These are phyloP conservation scores for Metschnikowia dekortorum DNA, from an alignment of 805 yeast species.

Conservation along the genomic window DNA sequence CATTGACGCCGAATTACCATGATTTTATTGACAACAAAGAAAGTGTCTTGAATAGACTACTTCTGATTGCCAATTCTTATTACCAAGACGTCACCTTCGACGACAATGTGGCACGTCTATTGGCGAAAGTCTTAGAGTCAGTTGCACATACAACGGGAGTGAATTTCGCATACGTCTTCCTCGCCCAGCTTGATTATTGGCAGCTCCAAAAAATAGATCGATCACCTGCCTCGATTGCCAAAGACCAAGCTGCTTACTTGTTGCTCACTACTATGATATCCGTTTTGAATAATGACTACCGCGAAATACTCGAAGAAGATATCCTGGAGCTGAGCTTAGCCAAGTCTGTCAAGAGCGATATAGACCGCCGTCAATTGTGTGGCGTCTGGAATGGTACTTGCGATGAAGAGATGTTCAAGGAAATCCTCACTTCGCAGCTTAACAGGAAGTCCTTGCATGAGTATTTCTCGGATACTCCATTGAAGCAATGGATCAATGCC, in stretches of 20 bases:
- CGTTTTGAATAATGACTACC: constrained; percentile 28
- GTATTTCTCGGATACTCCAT: constrained; percentile 24
- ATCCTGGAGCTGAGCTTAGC: constrained; percentile 19
- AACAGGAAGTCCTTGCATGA: constrained; percentile 21
- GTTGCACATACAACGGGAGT: constrained; percentile 38
- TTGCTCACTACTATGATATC: constrained; percentile 23
- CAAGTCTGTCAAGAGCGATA: constrained; percentile 18
- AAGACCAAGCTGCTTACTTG: constrained; percentile 33
- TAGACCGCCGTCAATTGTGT: constrained; percentile 23
- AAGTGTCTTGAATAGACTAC: constrained; percentile 38
- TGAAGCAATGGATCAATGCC: constrained; percentile 27
- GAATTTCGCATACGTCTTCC: constrained; percentile 42
- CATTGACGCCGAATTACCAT: constrained; percentile 37
- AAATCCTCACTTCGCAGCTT: constrained; percentile 6
- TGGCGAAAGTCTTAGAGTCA: constrained; percentile 21
- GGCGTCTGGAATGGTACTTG: constrained; percentile 23
- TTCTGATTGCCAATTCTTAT: constrained; percentile 33
- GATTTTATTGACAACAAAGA: constrained; percentile 39
- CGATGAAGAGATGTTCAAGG: background rate
- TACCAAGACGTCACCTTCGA: constrained; percentile 21
- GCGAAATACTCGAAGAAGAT: constrained; percentile 20
- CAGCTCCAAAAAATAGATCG: constrained; percentile 19
- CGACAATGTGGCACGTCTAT: constrained; percentile 9
- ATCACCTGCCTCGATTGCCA: constrained; percentile 8
- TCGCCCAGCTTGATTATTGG: constrained; percentile 48